phyloP scores from a whole-genome alignment of 2,329 filamentous ascomycete genomes.

The Aspergillus sp. region DNA sequence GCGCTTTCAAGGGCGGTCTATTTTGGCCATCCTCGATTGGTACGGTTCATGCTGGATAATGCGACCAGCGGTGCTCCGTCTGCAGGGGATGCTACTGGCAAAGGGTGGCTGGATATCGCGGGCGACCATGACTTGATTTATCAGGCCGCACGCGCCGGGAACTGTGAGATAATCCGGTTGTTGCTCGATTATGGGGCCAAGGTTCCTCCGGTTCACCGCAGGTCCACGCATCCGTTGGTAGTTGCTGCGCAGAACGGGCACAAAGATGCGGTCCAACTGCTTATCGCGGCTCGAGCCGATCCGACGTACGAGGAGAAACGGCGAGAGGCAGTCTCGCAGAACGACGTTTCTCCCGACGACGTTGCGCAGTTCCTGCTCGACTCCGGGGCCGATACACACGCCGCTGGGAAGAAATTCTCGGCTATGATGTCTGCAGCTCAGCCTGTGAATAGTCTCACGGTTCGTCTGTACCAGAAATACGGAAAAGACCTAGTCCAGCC shows the following conservation, averaged over 20 bases:
- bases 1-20: neutral
- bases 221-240: neutral
- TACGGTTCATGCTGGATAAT: neutral
- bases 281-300: neutral
- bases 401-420: neutral
- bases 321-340: neutral
- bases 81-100: neutral
- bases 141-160: neutral
- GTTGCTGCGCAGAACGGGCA: neutral
- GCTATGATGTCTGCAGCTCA: neutral
- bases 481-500: neutral
- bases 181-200: neutral
- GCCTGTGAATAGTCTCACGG: neutral
- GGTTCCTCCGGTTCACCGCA: neutral
- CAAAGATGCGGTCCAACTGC: neutral
- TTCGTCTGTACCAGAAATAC: neutral
- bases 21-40: neutral
- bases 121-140: neutral
- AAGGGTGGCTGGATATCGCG: neutral
- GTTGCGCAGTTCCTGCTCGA: neutral
- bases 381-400: neutral
- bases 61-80: too few species aligned
- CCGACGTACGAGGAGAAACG: neutral
- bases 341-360: neutral
- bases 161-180: slow-evolving; percentile 1